These are phyloP conservation scores for Quercus bicolor DNA, from an alignment of 306 rosid species.

Conservation along the genomic window DNA sequence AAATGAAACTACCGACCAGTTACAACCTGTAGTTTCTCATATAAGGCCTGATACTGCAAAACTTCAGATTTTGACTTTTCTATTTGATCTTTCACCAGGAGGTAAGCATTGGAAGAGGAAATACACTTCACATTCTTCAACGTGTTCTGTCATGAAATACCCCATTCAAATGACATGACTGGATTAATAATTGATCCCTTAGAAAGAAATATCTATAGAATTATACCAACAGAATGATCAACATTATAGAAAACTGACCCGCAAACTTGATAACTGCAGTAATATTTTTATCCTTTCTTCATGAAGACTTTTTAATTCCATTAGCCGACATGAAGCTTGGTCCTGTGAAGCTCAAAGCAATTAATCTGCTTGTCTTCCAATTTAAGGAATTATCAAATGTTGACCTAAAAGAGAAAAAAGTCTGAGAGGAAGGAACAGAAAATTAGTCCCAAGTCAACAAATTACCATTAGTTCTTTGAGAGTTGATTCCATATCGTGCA, in stretches of 20 bases:
- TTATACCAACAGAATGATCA: background rate
- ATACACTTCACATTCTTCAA: slow-evolving; percentile 70
- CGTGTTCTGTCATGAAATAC: slow-evolving; percentile 53
- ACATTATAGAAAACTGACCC: slow-evolving; percentile 49
- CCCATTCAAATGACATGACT: slow-evolving; percentile 19
- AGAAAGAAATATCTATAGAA: background rate
- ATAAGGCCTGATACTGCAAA: slow-evolving; percentile 56
- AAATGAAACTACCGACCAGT: slow-evolving; percentile 83
- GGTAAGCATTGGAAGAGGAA: slow-evolving; percentile 63
- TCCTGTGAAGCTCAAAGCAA: slow-evolving; percentile 48
- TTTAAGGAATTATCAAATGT: slow-evolving; percentile 8
- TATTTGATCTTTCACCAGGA: slow-evolving; percentile 70
- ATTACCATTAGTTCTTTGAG: slow-evolving; percentile 76
- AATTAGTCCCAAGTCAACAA: background rate
- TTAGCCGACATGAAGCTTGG: slow-evolving; percentile 55
- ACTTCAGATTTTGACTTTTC: slow-evolving; percentile 71
- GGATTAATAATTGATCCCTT: background rate
- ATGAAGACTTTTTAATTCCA: slow-evolving; percentile 67
- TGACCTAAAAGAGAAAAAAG: background rate
- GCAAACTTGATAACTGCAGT: slow-evolving; percentile 65
- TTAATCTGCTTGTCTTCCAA: slow-evolving; percentile 9
- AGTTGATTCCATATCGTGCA: slow-evolving; percentile 79
- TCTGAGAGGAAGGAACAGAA: background rate
- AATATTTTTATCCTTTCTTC: slow-evolving; percentile 75
- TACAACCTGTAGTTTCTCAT: slow-evolving; percentile 96